phyloP scores from a whole-genome alignment of 2,329 filamentous ascomycete genomes.

The Elsinoe perseae region DNA sequence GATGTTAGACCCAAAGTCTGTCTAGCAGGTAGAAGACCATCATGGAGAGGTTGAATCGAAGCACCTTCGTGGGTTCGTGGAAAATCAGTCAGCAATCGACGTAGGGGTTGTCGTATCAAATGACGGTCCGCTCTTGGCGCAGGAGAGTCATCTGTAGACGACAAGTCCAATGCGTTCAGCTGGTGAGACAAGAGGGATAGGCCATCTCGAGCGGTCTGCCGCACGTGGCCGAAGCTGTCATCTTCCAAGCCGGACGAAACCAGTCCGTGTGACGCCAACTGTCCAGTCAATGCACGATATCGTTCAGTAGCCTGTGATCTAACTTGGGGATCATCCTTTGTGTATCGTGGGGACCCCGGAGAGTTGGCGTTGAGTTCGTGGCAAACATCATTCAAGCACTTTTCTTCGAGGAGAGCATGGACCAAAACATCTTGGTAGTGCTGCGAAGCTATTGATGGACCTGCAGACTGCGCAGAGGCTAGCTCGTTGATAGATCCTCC shows the following conservation, averaged over 20 bases:
- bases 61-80: background rate
- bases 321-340: slow-evolving; percentile 31
- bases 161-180: slow-evolving; percentile 12
- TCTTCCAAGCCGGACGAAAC: slow-evolving; percentile 33
- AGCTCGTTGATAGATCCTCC: slow-evolving; percentile 13
- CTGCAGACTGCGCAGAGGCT: slow-evolving; percentile 7
- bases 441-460: slow-evolving; percentile 6
- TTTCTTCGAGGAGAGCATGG: slow-evolving; percentile 40
- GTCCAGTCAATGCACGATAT: slow-evolving; percentile 33
- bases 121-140: slow-evolving; percentile 1
- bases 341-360: slow-evolving; percentile 21
- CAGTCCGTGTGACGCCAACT: slow-evolving; percentile 31
- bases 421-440: slow-evolving; percentile 33
- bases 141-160: slow-evolving; percentile 2
- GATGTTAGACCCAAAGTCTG: background rate
- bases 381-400: slow-evolving; percentile 34
- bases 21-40: background rate
- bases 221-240: slow-evolving; percentile 29
- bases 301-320: slow-evolving; percentile 30
- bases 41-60: background rate
- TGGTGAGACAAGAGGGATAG: slow-evolving; percentile 26
- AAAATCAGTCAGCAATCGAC: slow-evolving; percentile 13
- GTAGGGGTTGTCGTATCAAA: slow-evolving; percentile 14
- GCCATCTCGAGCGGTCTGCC: slow-evolving; percentile 33
- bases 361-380: slow-evolving; percentile 26